Percentiles rank a stretch among this genome's conserved stretches.
Evolutionary conservation across 2,329 filamentous ascomycete genomes (phyloP).

Genomic region (Hypomyces rosellus): DNA sequence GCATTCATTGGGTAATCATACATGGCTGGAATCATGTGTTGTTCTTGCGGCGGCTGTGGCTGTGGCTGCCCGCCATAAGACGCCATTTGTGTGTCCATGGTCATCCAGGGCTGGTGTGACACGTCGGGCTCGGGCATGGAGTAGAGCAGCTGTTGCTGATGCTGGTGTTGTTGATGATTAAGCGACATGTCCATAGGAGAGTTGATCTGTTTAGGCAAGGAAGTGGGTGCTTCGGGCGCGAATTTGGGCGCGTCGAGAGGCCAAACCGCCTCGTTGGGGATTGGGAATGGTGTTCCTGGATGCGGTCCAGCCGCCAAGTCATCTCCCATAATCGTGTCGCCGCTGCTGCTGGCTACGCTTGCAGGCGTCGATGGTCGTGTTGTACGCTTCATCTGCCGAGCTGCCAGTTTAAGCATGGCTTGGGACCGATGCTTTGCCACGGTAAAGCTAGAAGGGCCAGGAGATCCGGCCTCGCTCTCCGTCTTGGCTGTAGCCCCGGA

Average conservation of each 20-base stretch:
- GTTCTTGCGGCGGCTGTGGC: conserved; percentile 14
- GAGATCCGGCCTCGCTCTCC: conserved; percentile 21
- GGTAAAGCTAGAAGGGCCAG: conserved; percentile 17
- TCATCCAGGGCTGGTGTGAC: conserved; percentile 21
- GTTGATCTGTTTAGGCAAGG: conserved; percentile 26
- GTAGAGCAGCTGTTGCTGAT: conserved; percentile 16
- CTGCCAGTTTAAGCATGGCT: conserved; percentile 26
- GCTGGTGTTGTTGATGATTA: conserved; percentile 1
- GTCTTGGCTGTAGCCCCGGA: conserved; percentile 18
- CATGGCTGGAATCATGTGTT: conserved; percentile 12
- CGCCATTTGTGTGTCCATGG: conserved; percentile 13
- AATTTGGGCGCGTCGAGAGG: conserved; percentile 34
- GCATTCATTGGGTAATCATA: conserved; percentile 22
- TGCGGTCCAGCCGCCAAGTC: conserved; percentile 30
- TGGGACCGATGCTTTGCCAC: conserved; percentile 23
- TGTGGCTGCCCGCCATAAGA: conserved; percentile 14
- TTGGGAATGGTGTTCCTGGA: conserved; percentile 35
- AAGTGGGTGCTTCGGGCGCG: conserved; percentile 26
- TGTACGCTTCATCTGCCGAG: conserved; percentile 29
- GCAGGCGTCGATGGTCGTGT: conserved; percentile 31
- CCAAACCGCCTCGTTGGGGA: conserved; percentile 33
- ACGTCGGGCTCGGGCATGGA: conserved; percentile 26
- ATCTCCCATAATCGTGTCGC: conserved; percentile 28
- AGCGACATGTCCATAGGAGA: conserved; percentile 23
- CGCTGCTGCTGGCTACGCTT: conserved; percentile 14